Base-by-base conservation (phyloP, 2,329 filamentous ascomycete species). In the Pestalotiopsis sp. region DNA sequence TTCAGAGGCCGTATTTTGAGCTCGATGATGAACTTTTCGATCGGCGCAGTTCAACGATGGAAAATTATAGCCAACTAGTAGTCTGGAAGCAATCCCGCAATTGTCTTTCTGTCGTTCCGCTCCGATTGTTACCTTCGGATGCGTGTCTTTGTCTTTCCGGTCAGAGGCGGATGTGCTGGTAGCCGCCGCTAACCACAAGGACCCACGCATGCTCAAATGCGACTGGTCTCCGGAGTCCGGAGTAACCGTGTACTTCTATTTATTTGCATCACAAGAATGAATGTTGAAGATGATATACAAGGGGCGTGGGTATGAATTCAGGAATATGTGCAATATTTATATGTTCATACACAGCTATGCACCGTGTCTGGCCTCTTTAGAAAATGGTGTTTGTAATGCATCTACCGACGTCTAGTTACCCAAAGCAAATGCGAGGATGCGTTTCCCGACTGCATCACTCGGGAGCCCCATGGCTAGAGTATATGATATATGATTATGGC, bases 341-440 rank as follows among this genome's bases (percentile, higher is more conserved):
- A 9, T 35, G 0, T 35, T 35, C 7, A 35, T 35, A 9, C 7
- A 35, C 30, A 35, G 30, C 6, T 9, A 9, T 35, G 7, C 30
- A 35, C 30, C 30, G 30, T 9, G 7, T 9, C 7, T 35, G 30
- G 7, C 30, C 30, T 35, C 30, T 35, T 9, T 7, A 7, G 7
- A 35, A 35, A 35, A 35, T 2, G 6, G 30, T 35, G 6, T 9
- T 17, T 52, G 3, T 13, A 58, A 35, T 13, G 9, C 6, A 14
- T 17, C 11, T n/a, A 3, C 35, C 3, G 11, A 10, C 30, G 3
- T 3, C 14, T 52, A 64, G 26, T 55, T 14, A 17, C 35, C 63
- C 30, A 24, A 3, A 13, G 65, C 65, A 65, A 67, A 58, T 24
- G 60, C 66, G n/a, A 67, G 44, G 20, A 65, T 67, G 10, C 64